A percentile compares a stretch with the other conserved stretches of the same genome.
phyloP scores from a whole-genome alignment of 768 basidiomycete genomes.

The Termitomyces sp. region DNA sequence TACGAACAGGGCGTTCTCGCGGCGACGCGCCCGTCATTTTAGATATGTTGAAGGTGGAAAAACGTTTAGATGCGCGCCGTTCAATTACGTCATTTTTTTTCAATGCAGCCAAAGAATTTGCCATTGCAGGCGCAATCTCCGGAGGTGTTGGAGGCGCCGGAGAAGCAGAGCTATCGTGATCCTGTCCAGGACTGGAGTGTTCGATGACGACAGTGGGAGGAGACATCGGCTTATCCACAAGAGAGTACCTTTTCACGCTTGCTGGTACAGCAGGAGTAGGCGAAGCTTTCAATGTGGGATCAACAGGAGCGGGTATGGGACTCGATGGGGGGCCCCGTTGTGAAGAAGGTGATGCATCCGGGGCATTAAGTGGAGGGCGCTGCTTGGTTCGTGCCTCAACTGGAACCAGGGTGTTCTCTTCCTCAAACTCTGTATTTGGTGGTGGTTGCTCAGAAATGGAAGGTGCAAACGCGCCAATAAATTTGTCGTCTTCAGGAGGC shows the following conservation, averaged over 20 bases:
- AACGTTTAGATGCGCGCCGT: conserved; percentile 91
- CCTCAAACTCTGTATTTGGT: conserved; percentile 8
- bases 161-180: conserved; percentile 26
- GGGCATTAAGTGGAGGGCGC: conserved; percentile 3
- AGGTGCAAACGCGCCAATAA: conserved; percentile 47
- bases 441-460: conserved; percentile 11
- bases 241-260: conserved; percentile 71
- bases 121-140: conserved; percentile 53
- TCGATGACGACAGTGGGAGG: conserved; percentile 45
- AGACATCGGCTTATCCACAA: conserved; percentile 63
- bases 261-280: conserved; percentile 46
- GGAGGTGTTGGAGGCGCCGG: conserved; percentile 33
- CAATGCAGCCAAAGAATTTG: conserved; percentile 80
- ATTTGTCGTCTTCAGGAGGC: conserved; percentile 31
- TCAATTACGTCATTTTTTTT: conserved; percentile 84
- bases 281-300: conserved; percentile 17
- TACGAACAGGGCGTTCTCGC: conserved; percentile 43
- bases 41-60: conserved; percentile 89
- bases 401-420: conserved; percentile 11
- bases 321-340: conserved; percentile 3
- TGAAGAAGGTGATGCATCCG: conserved; percentile 2
- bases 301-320: conserved; percentile 5
- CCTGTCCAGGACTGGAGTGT: conserved; percentile 37
- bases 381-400: conserved; percentile 7
- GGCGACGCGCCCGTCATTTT: conserved; percentile 74